Evolutionary conservation across 441 rosid species (phyloP), one percentile per base, ranked within the genome.

Genomic region (Breynia disticha): DNA sequence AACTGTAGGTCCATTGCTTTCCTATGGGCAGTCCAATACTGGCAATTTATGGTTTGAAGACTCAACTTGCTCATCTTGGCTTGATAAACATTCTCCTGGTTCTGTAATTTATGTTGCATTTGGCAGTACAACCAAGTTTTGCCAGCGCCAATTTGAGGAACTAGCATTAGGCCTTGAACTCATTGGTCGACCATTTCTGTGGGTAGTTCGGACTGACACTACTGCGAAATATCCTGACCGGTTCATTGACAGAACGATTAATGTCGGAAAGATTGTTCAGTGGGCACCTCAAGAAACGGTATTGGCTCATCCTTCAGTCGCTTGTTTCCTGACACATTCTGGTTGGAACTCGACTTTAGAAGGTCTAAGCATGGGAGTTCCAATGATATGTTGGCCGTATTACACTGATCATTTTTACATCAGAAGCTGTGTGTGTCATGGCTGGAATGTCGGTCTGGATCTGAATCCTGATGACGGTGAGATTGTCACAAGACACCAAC

Each of bases 331-430:
- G 44, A 41, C 44, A 11, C 44, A 41, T 15, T 41, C 13, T 3
- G 44, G 44, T 15, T 41, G 13, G 44, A 44, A 49, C 39, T 65
- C 69, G 44, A 59, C 46, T 16, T 13, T 65, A 51, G 62, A 56
- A 59, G 44, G 17, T 28, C 38, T 67, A 15, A 56, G 66, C 55
- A 56, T 9, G 71, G 66, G 11, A 57, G n/a, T 56, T 16, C 63
- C 55, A 5, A 47, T 67, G 54, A 58, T 67, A 14, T 67, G 71
- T 37, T 56, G 58, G 59, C 62, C 66, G 18, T 46, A 42, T 56
- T 56, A 15, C 5, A 18, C 56, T 0, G 67, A 61, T 24, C 72
- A 57, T 48, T 62, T 28, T 21, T 55, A 52, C n/a, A 54, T 42
- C 57, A 54, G 42, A 41, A 62, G 28, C 38, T 67, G 50, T 44